A percentile compares a stretch with the other conserved stretches of the same genome.
Evolutionary conservation across 2,329 filamentous ascomycete genomes (phyloP).

Genomic region (Colletotrichum scovillei): DNA sequence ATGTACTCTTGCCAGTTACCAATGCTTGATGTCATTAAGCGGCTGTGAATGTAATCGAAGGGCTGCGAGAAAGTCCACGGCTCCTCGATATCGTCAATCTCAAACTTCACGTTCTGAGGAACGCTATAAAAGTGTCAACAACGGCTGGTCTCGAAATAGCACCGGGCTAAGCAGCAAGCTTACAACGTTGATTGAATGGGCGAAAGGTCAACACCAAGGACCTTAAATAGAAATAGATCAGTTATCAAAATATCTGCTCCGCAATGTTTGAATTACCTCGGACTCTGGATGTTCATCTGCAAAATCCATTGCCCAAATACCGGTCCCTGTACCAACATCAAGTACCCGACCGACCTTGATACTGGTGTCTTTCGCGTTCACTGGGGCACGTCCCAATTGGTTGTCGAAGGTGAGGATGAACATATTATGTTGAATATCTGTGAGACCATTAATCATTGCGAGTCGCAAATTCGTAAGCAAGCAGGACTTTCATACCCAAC

Average conservation of each 20-base stretch:
- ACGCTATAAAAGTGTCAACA: no score
- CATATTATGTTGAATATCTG: constrained; percentile 47
- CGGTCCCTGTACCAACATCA: constrained; percentile 60
- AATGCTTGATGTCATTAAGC: constrained; percentile 50
- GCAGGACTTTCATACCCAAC: no score
- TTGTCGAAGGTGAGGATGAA: constrained; percentile 44
- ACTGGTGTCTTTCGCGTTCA: constrained; percentile 37
- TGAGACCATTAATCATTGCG: no score
- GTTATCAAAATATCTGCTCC: no score
- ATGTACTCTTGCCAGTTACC: constrained; percentile 47
- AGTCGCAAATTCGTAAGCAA: no score
- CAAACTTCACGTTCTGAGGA: no score
- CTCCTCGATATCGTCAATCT: constrained; percentile 54
- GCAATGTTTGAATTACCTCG: no score
- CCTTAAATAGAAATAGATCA: constrained; percentile 26
- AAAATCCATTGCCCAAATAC: constrained; percentile 57
- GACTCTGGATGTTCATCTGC: constrained; percentile 45
- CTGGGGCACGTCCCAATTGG: constrained; percentile 38
- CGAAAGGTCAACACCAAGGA: constrained; percentile 53
- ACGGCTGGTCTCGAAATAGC: no score
- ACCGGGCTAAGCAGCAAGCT: no score
- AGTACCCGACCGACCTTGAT: constrained; percentile 47
- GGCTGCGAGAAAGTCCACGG: constrained; percentile 53
- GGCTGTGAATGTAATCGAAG: constrained; percentile 54
- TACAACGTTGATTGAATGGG: constrained; percentile 49